These are phyloP conservation scores for Elaeis guineensis DNA, from an alignment of 176 grass and related monocot genomes.

Conservation along the genomic window DNA sequence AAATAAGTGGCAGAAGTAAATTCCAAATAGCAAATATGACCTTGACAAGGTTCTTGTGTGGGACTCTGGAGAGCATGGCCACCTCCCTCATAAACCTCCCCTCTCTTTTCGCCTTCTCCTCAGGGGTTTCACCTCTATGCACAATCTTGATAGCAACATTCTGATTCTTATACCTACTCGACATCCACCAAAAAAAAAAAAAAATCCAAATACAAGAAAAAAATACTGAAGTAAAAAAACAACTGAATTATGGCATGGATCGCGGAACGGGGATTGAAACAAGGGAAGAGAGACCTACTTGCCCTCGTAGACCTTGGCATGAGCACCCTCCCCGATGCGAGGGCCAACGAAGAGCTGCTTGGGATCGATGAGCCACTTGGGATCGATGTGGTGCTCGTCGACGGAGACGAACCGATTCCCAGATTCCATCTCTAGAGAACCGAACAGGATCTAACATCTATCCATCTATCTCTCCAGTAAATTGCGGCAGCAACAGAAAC, in stretches of 20 bases:
- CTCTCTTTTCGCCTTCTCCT: constrained; percentile 72
- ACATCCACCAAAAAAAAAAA: no score
- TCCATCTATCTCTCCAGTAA: neutral
- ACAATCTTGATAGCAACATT: constrained; percentile 95
- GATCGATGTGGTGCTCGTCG: constrained; percentile 40
- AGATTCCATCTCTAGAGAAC: constrained; percentile 8
- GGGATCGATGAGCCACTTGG: constrained; percentile 92
- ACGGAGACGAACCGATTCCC: constrained; percentile 1
- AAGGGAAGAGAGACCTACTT: constrained; percentile 51
- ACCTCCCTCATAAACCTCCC: constrained; percentile 93
- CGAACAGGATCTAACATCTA: constrained; percentile 7
- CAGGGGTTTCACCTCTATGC: constrained; percentile 50
- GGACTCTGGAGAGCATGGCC: constrained; percentile 86
- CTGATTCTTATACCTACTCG: constrained; percentile 56
- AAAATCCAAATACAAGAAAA: neutral
- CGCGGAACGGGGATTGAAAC: no score
- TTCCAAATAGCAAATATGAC: constrained; percentile 10
- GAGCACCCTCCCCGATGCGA: constrained; percentile 96
- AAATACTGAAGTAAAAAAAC: neutral
- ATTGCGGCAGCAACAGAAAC: neutral
- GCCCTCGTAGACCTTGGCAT: constrained; percentile 95
- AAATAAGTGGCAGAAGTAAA: no score
- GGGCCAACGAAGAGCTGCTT: constrained; percentile 65
- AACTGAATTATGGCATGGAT: neutral
- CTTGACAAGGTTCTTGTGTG: constrained; percentile 93